phyloP scores from a whole-genome alignment of 306 rosid species.

The Cyamopsis tetragonoloba region DNA sequence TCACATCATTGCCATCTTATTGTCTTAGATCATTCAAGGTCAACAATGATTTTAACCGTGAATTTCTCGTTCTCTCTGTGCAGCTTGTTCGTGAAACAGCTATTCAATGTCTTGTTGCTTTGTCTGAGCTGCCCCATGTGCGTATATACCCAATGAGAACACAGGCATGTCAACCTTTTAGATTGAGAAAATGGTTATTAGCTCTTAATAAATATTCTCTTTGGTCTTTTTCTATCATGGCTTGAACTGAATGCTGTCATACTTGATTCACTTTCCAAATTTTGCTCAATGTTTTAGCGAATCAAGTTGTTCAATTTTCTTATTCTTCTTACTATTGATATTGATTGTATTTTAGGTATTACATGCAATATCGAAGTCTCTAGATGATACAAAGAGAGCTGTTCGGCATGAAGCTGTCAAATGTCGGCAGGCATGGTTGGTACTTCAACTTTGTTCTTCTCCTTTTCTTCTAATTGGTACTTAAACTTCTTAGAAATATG shows the following conservation, averaged over 20 bases:
- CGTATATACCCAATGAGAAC: constrained; percentile 79
- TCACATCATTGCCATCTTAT: not conserved
- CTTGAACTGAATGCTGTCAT: not conserved
- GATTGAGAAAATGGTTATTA: not conserved
- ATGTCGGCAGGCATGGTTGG: constrained; percentile 87
- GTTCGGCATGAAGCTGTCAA: constrained; percentile 88
- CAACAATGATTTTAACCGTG: constrained; percentile 10
- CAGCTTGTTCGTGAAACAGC: constrained; percentile 97
- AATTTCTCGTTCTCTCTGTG: constrained; percentile 17
- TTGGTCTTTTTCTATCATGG: not conserved
- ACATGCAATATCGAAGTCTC: constrained; percentile 48
- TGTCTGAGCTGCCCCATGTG: constrained; percentile 73
- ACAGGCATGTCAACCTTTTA: constrained; percentile 51
- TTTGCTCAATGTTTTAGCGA: constrained; percentile 5
- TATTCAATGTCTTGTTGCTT: constrained; percentile 76
- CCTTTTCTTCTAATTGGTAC: too few relatives aligned
- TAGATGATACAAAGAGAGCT: constrained; percentile 69
- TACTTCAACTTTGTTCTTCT: constrained; percentile 1
- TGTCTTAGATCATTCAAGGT: constrained; percentile 1
- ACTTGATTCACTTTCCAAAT: not conserved
- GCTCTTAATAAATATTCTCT: not conserved
- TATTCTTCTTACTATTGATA: not conserved
- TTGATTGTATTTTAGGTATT: constrained; percentile 55
- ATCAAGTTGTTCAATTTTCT: not conserved
- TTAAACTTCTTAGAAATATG: not conserved